Evolutionary conservation across 108 stramenopile genomes (phyloP).

Genomic region (Chaetoceros muelleri): DNA sequence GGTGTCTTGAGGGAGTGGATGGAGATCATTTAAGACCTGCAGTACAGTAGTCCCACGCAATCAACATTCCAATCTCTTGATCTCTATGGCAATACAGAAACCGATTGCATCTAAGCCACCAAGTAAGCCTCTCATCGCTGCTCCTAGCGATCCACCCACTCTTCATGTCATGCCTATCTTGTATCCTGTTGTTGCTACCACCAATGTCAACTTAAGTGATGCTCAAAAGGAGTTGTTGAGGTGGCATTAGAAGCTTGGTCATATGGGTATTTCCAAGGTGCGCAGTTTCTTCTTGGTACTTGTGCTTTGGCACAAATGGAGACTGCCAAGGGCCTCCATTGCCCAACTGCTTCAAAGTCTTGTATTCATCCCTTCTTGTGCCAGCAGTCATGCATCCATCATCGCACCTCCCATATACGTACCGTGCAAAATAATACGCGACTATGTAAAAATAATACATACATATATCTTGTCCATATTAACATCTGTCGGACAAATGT

Average conservation of each 20-base stretch:
- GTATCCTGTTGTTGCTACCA: not conserved
- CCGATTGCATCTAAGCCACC: not conserved
- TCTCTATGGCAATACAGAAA: not conserved
- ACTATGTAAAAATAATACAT: too few relatives aligned
- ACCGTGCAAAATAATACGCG: too few relatives aligned
- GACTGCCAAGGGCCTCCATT: slow-evolving; percentile 1
- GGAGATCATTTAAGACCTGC: not conserved
- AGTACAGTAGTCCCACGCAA: not conserved
- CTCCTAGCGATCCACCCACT: not conserved
- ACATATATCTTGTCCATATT: too few relatives aligned
- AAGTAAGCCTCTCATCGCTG: not conserved
- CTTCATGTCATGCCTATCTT: not conserved
- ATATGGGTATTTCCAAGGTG: not conserved
- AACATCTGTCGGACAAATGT: too few relatives aligned
- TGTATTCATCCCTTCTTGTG: not conserved
- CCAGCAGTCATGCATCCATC: not conserved
- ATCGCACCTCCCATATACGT: too few relatives aligned
- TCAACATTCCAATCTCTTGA: not conserved
- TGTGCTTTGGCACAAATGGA: slow-evolving; percentile 3
- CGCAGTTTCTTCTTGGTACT: not conserved
- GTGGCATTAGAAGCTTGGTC: not conserved
- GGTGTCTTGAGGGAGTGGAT: not conserved
- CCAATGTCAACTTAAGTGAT: not conserved
- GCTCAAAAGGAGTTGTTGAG: not conserved
- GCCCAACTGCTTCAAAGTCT: not conserved